A percentile compares a stretch with the other conserved stretches of the same genome.
These are phyloP conservation scores for Botrytis byssoidea DNA, from an alignment of 2,329 filamentous ascomycete species.

Conservation along the genomic window DNA sequence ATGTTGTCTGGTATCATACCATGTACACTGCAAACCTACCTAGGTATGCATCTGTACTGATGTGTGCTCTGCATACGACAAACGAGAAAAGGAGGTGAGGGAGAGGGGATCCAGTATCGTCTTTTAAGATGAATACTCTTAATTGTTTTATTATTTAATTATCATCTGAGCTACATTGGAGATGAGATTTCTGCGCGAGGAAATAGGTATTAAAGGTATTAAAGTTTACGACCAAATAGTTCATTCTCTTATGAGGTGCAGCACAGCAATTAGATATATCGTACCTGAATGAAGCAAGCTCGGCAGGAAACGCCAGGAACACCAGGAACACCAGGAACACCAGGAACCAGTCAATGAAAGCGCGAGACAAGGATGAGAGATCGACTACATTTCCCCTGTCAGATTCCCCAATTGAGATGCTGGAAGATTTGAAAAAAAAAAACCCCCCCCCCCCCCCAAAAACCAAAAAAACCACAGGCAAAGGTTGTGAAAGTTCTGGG, in stretches of 20 bases:
- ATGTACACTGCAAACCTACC: neutral
- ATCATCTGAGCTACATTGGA: neutral
- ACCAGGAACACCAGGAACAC: neutral
- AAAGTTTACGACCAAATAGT: neutral
- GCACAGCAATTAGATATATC: neutral
- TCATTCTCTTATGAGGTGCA: neutral
- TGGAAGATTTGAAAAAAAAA: neutral
- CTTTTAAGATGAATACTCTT: neutral
- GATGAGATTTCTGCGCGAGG: neutral
- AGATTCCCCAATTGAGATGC: neutral
- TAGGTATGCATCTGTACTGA: neutral
- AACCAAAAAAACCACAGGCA: neutral
- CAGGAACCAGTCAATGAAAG: neutral
- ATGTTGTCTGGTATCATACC: neutral
- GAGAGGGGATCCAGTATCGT: neutral
- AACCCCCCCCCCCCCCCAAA: too few species aligned
- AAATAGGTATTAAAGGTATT: neutral
- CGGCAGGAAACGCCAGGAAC: too few species aligned
- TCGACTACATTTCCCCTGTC: neutral
- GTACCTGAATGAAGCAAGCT: neutral
- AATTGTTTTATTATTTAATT: neutral
- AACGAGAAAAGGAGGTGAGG: neutral
- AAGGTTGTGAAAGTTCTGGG: neutral
- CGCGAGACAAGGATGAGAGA: neutral
- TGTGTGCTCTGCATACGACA: neutral